Percentiles rank a stretch among this genome's conserved stretches.
Conservation (phyloP, 2,329 filamentous ascomycete species). For the Mycosphaerella sp. region DNA sequence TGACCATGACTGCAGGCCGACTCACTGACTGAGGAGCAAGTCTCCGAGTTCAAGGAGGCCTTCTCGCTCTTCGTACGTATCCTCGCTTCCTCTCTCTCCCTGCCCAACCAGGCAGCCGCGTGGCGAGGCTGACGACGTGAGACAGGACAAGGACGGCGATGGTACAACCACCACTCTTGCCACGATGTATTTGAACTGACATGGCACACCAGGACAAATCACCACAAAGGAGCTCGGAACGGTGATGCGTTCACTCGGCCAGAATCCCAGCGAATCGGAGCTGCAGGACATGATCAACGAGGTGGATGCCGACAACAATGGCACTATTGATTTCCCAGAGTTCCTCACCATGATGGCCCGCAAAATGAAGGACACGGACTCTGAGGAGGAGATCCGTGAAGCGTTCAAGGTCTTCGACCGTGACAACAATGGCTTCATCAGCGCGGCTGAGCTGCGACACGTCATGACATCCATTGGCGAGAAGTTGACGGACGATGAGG, state of each 20-base stretch:
- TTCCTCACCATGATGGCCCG: conserved; percentile 62
- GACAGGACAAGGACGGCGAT: conserved; percentile 54
- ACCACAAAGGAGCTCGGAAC: conserved; percentile 58
- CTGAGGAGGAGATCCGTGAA: conserved; percentile 58
- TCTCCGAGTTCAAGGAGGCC: conserved; percentile 99
- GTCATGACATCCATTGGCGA: conserved; percentile 62
- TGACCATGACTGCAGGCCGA: conserved; percentile 63
- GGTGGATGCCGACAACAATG: conserved; percentile 59
- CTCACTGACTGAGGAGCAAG: conserved; percentile 98
- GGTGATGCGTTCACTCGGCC: conserved; percentile 58
- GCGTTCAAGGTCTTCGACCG: conserved; percentile 63
- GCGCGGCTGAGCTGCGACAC: conserved; percentile 54
- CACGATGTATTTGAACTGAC: background rate
- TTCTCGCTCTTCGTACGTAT: conserved; percentile 98
- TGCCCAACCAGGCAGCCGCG: conserved; percentile 4
- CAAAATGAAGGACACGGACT: conserved; percentile 56
- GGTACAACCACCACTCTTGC: conserved; percentile 33
- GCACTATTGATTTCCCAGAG: conserved; percentile 61
- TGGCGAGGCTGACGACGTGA: conserved; percentile 20
- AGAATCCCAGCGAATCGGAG: conserved; percentile 57
- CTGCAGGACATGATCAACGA: conserved; percentile 63
- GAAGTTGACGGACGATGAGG: conserved; percentile 58
- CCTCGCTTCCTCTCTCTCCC: conserved; percentile 7
- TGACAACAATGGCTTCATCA: conserved; percentile 61
- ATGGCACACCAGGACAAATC: conserved; percentile 49